Evolutionary conservation across 1,139 yeast species (phyloP), one percentile per base, ranked within the genome.

Genomic region (Pichia sp.): DNA sequence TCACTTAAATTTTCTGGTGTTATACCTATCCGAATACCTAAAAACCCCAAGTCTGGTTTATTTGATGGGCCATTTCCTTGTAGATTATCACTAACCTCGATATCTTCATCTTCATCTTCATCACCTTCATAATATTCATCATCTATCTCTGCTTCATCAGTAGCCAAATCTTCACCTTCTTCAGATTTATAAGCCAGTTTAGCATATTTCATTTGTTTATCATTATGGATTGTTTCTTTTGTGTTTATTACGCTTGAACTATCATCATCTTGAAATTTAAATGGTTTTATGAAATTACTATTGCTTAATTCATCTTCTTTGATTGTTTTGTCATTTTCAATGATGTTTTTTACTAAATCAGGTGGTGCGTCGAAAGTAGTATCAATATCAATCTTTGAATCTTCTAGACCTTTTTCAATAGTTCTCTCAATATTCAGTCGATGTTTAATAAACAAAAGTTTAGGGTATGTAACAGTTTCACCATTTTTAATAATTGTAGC

Each of bases 391-490:
- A 46, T 31, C 26, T 43, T 46, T 4, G 44, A 43, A 12, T 24
- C 35, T 30, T 51, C 49, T 8, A 51, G 42, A 2, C 85, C 85
- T 36, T 65, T 58, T 50, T 76, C 82, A 38, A 84, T 78, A 4
- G 82, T 77, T 39, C 85, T 64, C 61, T 84, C 92, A 27, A 84
- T 77, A 38, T 67, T 68, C 40, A 82, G 57, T 44, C 90, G 68
- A 60, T 83, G 82, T 51, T 73, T 74, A 39, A 85, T 77, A 58
- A 83, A 84, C 30, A 78, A 61, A 22, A 85, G 56, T 53, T 80
- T 74, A 0, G 94, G 94, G 57, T 69, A 85, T 50, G 86, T 76
- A 23, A 83, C 75, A 37, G 71, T 62, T 59, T 83, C 83, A 10
- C 94, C 94, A 49, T 76, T 78, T 30, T 63, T 56, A 34, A 85